Evolutionary conservation across 768 basidiomycete species (phyloP).

Genomic region (Guyanaporus albipodus): DNA sequence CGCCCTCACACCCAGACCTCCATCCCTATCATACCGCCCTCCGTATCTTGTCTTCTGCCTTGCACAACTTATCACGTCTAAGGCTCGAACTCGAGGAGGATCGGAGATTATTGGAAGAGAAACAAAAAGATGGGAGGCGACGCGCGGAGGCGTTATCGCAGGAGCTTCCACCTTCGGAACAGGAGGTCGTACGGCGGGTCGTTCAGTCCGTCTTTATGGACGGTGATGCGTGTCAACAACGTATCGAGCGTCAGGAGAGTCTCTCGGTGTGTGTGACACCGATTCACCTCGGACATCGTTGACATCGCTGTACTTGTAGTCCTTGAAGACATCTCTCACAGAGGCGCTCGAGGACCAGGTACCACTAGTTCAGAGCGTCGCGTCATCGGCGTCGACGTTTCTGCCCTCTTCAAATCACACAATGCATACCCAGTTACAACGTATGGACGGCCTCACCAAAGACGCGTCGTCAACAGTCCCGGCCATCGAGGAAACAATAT

Average conservation of each 20-base stretch:
- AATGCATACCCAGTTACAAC: neutral
- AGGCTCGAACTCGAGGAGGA: constrained; percentile 64
- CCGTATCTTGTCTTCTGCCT: constrained; percentile 65
- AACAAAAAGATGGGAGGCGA: constrained; percentile 47
- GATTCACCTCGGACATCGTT: neutral
- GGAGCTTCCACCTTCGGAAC: constrained; percentile 57
- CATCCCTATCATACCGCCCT: constrained; percentile 67
- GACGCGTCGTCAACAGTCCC: neutral
- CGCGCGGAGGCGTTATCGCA: constrained; percentile 54
- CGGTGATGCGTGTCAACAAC: constrained; percentile 41
- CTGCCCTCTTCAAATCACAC: neutral
- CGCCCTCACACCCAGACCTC: constrained; percentile 41
- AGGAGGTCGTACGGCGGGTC: constrained; percentile 63
- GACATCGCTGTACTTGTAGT: constrained; percentile 27
- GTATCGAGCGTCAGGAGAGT: constrained; percentile 56
- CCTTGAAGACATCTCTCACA: constrained; percentile 42
- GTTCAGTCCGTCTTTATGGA: constrained; percentile 60
- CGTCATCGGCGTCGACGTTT: constrained; percentile 11
- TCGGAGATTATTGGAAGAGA: constrained; percentile 51
- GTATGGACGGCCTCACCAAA: neutral
- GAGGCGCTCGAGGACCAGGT: constrained; percentile 52
- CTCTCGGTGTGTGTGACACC: constrained; percentile 42
- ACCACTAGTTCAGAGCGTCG: constrained; percentile 25
- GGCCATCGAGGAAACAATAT: constrained; percentile 1
- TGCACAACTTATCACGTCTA: constrained; percentile 52